A percentile compares a stretch with the other conserved stretches of the same genome.
These are phyloP conservation scores for Dactylella cylindrospora DNA, from an alignment of 2,329 filamentous ascomycete species.

Conservation along the genomic window DNA sequence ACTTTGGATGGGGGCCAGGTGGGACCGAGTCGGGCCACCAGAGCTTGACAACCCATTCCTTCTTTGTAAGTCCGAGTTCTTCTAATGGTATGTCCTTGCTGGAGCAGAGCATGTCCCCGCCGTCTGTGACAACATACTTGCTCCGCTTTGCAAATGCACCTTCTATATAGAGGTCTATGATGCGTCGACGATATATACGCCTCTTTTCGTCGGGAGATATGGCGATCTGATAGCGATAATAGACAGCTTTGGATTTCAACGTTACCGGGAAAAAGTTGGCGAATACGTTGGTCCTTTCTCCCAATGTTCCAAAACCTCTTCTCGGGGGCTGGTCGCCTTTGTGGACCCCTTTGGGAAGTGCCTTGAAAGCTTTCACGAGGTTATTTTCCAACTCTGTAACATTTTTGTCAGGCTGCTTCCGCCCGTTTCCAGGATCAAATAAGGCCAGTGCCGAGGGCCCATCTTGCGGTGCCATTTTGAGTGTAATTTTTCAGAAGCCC, in stretches of 20 bases:
- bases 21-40: conserved; percentile 22
- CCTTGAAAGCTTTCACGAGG: neutral
- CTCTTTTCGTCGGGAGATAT: conserved; percentile 18
- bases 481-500: too few species aligned
- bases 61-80: neutral
- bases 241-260: conserved; percentile 5
- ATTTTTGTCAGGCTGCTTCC: neutral
- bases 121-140: conserved; percentile 17
- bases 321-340: conserved; percentile 14
- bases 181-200: conserved; percentile 2
- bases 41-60: conserved; percentile 13
- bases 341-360: neutral
- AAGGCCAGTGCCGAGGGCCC: too few species aligned
- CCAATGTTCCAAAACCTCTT: conserved; percentile 19
- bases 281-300: conserved; percentile 13
- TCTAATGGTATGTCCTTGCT: conserved; percentile 11
- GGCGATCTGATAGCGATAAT: conserved; percentile 17
- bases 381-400: conserved; percentile 12
- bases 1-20: neutral
- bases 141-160: neutral
- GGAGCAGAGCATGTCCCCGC: conserved; percentile 9
- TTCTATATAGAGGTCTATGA: conserved; percentile 22
- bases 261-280: conserved; percentile 23
- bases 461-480: too few species aligned
- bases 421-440: conserved; percentile 6